phyloP scores from a whole-genome alignment of 2,329 filamentous ascomycete genomes.

The Penicillium expansum region DNA sequence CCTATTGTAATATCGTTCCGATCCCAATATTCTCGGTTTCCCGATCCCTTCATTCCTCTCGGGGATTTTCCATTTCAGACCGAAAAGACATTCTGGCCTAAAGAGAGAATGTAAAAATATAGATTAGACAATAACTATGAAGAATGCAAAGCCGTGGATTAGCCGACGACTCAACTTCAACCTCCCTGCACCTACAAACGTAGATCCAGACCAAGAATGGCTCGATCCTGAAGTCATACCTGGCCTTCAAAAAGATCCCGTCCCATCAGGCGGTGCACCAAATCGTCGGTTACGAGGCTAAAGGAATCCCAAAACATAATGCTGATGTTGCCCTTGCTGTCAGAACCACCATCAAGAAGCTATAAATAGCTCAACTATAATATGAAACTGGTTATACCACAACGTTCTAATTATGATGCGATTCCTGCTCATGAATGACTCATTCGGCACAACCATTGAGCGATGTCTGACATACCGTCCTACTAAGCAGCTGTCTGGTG shows the following conservation, averaged over 20 bases:
- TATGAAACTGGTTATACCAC: no score
- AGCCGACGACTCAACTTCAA: neutral
- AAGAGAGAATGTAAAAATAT: neutral
- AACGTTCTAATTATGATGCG: no score
- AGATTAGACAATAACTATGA: neutral
- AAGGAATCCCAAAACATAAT: neutral
- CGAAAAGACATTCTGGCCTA: neutral
- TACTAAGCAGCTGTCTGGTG: no score
- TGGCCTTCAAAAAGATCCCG: neutral
- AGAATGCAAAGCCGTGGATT: neutral
- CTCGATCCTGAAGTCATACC: neutral
- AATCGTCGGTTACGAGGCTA: neutral
- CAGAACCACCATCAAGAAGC: no score
- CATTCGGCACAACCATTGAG: no score
- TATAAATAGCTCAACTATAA: no score
- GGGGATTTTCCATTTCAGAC: neutral
- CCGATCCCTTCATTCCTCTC: constrained; percentile 1
- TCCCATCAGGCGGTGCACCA: neutral
- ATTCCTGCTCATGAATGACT: no score
- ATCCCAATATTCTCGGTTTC: no score
- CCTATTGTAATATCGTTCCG: no score
- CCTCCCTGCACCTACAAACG: neutral
- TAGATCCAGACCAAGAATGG: neutral
- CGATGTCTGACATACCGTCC: no score
- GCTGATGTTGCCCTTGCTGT: no score